Conservation (phyloP, 192 early-diverging fungal genomes). For the Coemansia sp. region DNA sequence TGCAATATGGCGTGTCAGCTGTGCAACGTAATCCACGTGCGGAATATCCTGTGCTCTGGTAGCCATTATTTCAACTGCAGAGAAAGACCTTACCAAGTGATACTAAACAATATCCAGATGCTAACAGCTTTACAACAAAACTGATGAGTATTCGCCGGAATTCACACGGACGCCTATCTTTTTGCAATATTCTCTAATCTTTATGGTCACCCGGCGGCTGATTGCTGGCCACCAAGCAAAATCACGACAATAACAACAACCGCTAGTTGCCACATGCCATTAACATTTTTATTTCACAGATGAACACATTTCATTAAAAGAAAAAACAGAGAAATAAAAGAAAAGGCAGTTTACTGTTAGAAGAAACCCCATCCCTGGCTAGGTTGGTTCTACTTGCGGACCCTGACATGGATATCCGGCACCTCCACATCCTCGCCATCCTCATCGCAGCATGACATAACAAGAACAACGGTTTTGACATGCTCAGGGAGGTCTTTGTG, state of each 20-base stretch:
- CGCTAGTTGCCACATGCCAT: no score
- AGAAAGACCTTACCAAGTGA: neutral
- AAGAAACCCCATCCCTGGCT: neutral
- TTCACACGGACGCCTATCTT: neutral
- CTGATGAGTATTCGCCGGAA: neutral
- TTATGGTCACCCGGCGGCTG: slow-evolving; percentile 3
- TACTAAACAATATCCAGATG: neutral
- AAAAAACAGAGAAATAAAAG: neutral
- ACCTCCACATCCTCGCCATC: slow-evolving; percentile 90
- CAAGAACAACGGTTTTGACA: slow-evolving; percentile 81
- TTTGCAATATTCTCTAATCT: neutral
- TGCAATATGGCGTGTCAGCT: slow-evolving; percentile 35
- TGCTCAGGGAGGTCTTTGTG: slow-evolving; percentile 87
- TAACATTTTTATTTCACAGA: no score
- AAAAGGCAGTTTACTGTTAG: neutral
- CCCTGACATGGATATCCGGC: slow-evolving; percentile 40
- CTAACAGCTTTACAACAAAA: neutral
- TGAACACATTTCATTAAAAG: no score
- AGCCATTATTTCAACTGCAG: neutral
- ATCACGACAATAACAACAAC: no score
- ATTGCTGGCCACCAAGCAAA: neutral
- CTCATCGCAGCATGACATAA: slow-evolving; percentile 84
- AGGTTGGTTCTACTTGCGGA: slow-evolving; percentile 32
- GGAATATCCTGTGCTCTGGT: slow-evolving; percentile 20
- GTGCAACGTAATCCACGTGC: slow-evolving; percentile 32